Conservation (phyloP, 257 asterid species). For the Galeopsis tetrahit region DNA sequence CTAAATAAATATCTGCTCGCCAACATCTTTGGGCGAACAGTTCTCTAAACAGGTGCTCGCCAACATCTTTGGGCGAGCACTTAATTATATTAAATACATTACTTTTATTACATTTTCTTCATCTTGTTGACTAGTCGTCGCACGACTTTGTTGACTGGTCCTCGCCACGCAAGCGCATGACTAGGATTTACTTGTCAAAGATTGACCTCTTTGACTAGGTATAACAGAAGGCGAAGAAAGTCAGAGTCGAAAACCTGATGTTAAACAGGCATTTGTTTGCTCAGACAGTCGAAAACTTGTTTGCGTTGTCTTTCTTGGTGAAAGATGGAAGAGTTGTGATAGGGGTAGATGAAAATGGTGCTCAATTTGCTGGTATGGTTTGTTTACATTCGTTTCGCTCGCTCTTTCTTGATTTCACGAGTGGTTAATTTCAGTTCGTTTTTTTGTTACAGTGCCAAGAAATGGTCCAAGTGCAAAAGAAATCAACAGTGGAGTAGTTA, state of each 20-base stretch:
- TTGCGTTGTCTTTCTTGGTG: conserved; percentile 63
- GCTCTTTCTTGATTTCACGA: not conserved
- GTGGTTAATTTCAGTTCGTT: not conserved
- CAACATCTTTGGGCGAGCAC: too few species aligned
- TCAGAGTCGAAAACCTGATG: conserved; percentile 49
- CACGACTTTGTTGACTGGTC: too few species aligned
- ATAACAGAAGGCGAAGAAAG: conserved; percentile 40
- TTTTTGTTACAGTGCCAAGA: conserved; percentile 46
- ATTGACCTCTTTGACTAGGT: too few species aligned
- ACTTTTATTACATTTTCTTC: too few species aligned
- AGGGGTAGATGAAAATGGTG: conserved; percentile 46
- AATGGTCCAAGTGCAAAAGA: conserved; percentile 48
- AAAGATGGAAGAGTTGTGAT: conserved; percentile 59
- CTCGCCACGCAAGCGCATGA: too few species aligned
- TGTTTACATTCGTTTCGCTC: not conserved
- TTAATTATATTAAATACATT: too few species aligned
- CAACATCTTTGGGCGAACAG: too few species aligned
- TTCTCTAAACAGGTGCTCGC: too few species aligned
- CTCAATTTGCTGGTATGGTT: conserved; percentile 50
- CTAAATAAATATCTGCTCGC: too few species aligned
- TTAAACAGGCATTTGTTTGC: conserved; percentile 55
- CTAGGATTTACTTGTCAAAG: too few species aligned
- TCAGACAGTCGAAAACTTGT: conserved; percentile 62
- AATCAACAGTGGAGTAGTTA: conserved; percentile 44
- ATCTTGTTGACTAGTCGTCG: too few species aligned